Percentiles rank a stretch among this genome's conserved stretches.
Conservation (phyloP, 306 rosid genomes). For the Lathyrus aphaca region DNA sequence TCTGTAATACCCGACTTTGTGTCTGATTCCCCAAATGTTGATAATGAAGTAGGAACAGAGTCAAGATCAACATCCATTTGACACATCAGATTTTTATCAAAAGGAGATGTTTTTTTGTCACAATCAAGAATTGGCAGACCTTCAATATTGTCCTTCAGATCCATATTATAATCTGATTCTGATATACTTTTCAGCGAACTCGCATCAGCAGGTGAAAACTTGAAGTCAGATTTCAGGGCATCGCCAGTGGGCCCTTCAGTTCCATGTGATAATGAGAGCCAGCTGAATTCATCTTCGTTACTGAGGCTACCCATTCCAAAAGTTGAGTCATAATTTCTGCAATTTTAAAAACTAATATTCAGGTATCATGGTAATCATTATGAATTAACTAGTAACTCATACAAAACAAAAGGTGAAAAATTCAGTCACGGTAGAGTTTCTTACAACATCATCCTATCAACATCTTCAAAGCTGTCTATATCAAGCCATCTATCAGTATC, state of each 20-base stretch:
- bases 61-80: conserved; percentile 47
- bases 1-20: conserved; percentile 43
- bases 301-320: conserved; percentile 63
- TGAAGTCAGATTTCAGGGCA: conserved; percentile 58
- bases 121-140: conserved; percentile 41
- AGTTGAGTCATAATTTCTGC: conserved; percentile 76
- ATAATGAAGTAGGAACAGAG: conserved; percentile 41
- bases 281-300: conserved; percentile 71
- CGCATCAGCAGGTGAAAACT: conserved; percentile 54
- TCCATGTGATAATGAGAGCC: conserved; percentile 70
- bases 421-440: conserved; percentile 27
- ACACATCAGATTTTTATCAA: conserved; percentile 36
- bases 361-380: conserved; percentile 5
- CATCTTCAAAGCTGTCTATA: conserved; percentile 78
- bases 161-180: conserved; percentile 49
- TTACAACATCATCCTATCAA: conserved; percentile 69
- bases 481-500: conserved; percentile 83
- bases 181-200: conserved; percentile 51
- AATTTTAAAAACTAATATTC: conserved; percentile 34
- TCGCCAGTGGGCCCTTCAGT: conserved; percentile 64
- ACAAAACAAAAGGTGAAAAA: conserved; percentile 23
- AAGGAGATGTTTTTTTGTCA: conserved; percentile 39
- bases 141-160: conserved; percentile 42
- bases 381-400: conserved; percentile 30
- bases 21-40: conserved; percentile 45